These are phyloP conservation scores for Verticillium klebahnii DNA, from an alignment of 2,329 filamentous ascomycete species.

Conservation along the genomic window DNA sequence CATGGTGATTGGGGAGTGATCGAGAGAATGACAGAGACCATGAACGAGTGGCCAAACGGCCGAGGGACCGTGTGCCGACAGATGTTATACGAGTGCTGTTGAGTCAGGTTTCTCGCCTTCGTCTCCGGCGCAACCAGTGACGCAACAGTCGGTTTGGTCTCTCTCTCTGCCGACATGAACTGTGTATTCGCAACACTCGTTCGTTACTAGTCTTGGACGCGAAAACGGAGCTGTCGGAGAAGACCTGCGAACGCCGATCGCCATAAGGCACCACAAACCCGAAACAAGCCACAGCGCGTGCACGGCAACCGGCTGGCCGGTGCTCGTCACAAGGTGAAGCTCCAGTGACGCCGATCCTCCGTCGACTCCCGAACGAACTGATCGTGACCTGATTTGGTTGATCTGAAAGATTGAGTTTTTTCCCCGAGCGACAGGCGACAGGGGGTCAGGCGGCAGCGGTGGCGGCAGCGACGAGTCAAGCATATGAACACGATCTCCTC, in stretches of 20 bases:
- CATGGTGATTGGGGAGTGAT: slow-evolving; percentile 58
- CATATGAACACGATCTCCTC: neutral
- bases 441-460: neutral
- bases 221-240: neutral
- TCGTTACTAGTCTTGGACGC: neutral
- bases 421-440: neutral
- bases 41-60: neutral
- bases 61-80: neutral
- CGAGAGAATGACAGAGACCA: neutral
- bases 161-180: too few relatives aligned
- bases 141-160: too few relatives aligned
- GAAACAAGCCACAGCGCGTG: neutral
- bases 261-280: neutral
- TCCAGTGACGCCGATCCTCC: neutral
- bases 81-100: neutral
- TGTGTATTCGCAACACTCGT: neutral
- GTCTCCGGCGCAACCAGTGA: too few relatives aligned
- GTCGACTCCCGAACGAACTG: neutral
- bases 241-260: neutral
- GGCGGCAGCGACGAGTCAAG: neutral
- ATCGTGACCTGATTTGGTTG: neutral
- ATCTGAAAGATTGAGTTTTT: neutral
- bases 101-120: too few relatives aligned
- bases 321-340: neutral
- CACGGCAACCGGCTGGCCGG: neutral